These are phyloP conservation scores for Spizellomyces punctatus DNA, from an alignment of 192 early-diverging fungal species.

Conservation along the genomic window DNA sequence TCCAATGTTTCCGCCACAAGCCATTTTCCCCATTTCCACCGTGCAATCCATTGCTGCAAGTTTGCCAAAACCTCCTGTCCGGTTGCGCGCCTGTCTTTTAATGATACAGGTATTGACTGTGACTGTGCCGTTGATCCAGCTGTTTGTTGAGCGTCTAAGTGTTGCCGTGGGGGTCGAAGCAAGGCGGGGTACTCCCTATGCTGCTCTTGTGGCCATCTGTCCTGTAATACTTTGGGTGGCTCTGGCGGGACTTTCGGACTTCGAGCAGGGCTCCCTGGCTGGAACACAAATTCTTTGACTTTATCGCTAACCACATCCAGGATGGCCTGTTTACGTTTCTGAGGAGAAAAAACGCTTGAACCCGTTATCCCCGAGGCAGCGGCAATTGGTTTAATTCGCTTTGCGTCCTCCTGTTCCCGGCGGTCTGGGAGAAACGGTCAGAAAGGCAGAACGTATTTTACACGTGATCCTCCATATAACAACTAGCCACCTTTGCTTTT, in stretches of 20 bases:
- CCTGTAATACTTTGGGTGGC: too few species aligned
- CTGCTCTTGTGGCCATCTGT: too few species aligned
- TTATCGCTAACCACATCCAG: neutral
- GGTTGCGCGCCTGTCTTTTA: neutral
- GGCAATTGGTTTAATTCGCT: neutral
- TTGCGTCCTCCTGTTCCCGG: neutral
- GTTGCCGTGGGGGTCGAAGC: neutral
- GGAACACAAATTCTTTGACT: neutral
- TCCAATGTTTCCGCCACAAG: slow-evolving; percentile 19
- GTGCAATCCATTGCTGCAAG: neutral
- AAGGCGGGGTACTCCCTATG: neutral
- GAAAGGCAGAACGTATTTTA: neutral
- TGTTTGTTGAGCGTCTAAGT: too few species aligned
- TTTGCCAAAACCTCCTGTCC: slow-evolving; percentile 16
- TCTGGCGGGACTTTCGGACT: neutral
- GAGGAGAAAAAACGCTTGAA: neutral
- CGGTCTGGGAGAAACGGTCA: neutral
- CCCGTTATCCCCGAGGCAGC: neutral
- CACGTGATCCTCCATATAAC: neutral
- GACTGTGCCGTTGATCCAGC: too few species aligned
- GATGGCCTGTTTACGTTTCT: neutral
- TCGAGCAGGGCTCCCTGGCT: neutral
- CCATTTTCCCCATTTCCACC: slow-evolving; percentile 15
- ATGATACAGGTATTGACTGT: too few species aligned
- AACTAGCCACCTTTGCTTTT: neutral